A percentile compares a stretch with the other conserved stretches of the same genome.
Conservation (phyloP, 2,329 filamentous ascomycete species). For the Diaporthe velutina region DNA sequence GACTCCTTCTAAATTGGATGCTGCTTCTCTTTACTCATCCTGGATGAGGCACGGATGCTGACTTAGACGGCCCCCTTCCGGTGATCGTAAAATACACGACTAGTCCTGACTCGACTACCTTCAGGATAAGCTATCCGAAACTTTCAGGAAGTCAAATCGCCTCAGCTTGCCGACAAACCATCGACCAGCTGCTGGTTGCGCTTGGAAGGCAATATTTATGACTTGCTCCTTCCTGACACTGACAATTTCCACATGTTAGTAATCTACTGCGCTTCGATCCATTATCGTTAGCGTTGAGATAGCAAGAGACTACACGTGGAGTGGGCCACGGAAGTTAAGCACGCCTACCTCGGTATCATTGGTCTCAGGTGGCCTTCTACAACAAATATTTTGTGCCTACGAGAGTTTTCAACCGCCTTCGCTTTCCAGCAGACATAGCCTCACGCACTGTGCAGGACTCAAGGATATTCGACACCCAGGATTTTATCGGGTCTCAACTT, state of each 20-base stretch:
- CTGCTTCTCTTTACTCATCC: background rate
- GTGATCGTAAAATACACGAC: too few species aligned
- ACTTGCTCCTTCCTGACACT: background rate
- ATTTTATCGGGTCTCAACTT: too few species aligned
- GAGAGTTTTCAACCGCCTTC: background rate
- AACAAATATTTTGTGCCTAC: background rate
- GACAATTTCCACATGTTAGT: background rate
- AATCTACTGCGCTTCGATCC: background rate
- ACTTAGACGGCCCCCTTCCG: too few species aligned
- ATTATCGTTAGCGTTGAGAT: background rate
- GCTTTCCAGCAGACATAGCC: background rate
- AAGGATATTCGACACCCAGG: background rate
- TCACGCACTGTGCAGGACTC: background rate
- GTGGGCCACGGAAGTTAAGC: background rate
- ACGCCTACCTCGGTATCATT: too few species aligned
- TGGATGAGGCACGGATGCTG: background rate
- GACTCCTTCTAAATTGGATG: background rate
- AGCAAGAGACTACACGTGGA: background rate
- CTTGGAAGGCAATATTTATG: background rate
- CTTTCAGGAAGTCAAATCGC: background rate
- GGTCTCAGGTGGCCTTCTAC: rapidly evolving
- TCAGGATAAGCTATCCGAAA: background rate
- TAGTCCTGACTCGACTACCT: too few species aligned
- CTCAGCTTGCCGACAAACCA: background rate
- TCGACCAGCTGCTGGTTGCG: background rate